Evolutionary conservation across 2,329 filamentous ascomycete species (phyloP), one percentile per base, ranked within the genome.

Genomic region (Penicillium sp.): DNA sequence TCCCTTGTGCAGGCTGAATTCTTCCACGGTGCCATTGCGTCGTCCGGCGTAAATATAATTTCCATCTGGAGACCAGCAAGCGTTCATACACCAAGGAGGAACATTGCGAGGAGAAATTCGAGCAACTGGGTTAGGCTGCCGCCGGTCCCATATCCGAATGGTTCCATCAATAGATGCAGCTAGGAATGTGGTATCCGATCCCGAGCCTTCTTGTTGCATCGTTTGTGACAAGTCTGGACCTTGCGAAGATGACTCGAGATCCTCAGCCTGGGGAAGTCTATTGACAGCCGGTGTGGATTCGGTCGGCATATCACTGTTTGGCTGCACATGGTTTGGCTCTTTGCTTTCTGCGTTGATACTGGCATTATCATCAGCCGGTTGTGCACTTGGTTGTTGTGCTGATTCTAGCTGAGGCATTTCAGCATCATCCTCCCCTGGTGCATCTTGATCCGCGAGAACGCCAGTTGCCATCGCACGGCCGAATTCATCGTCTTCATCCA

Each of bases 81-180:
- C 89, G 58, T 89, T 91, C 84, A 95, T 96, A 70, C 92, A 97
- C 92, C 92, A 98, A 0, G 92, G 93, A 1, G 93, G 92, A 0
- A 89, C 88, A 9, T 83, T 81, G 9, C 84, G 78, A 15, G 87
- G 88, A 1, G 79, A 77, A 49, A 97, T 92, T 25, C 85, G 83
- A 2, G 93, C 90, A 1, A 95, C 78, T 0, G 92, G 87, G 31
- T 86, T 80, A 1, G 81, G 81, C 55, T 87, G 81, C 18, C 93
- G 83, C 46, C 74, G 65, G 56, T 78, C 75, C 75, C 75, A 78
- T 33, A 78, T 59, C 12, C 73, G 69, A 46, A 78, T 75, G 1
- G 72, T 69, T 12, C 75, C 75, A 50, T 77, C 75, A 13, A 76
- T 72, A 0, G 73, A 77, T 28, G 93, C 88, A 24, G 91, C 88